Evolutionary conservation across 2,329 filamentous ascomycete genomes (phyloP), one percentile per base, ranked within the genome.

Genomic region (Colletotrichum sp.): DNA sequence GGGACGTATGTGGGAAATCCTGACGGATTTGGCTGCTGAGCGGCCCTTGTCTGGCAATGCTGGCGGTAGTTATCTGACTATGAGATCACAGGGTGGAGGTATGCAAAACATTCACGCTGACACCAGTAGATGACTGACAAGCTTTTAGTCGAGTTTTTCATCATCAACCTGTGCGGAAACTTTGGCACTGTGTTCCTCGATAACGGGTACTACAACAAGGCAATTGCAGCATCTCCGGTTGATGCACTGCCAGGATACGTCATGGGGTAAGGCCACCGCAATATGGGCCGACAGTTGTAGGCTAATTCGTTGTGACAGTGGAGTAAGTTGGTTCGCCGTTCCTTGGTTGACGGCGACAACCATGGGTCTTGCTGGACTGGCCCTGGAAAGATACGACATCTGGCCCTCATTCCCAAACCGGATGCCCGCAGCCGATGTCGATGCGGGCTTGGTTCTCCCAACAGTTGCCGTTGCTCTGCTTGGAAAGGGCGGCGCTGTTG

Each of bases 161-260:
- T 98, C 48, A 98, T 98, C 85, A 98, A 98, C 84, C 93, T 87
- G 9, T 93, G 96, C 43, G 95, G 95, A 55, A 96, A 96, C 85
- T 97, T 96, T 76, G 93, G 90, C 74, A 96, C 94, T 2, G 94
- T 98, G 6, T 98, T 98, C 87, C 89, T 95, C 60, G 95, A 98
- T 81, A 96, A 96, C 78, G 93, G 94, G 18, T 98, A 98, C 87
- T 98, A 96, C 86, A 97, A 98, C 89, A 98, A 98, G 85, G 96
- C 95, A 18, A 98, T 98, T 80, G 95, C 96, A 8, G 95, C 96
- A 0, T 94, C 92, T 26, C 95, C 95, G 1, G 94, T 96, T 0
- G 93, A 96, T 76, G 96, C 96, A 0, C 91, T 98, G 4, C 96
- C 96, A 0, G 96, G 96, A 21, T 98, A 98, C 81, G 93, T 98